phyloP scores from a whole-genome alignment of 2,329 filamentous ascomycete genomes.

The Amylocarpus encephaloides region DNA sequence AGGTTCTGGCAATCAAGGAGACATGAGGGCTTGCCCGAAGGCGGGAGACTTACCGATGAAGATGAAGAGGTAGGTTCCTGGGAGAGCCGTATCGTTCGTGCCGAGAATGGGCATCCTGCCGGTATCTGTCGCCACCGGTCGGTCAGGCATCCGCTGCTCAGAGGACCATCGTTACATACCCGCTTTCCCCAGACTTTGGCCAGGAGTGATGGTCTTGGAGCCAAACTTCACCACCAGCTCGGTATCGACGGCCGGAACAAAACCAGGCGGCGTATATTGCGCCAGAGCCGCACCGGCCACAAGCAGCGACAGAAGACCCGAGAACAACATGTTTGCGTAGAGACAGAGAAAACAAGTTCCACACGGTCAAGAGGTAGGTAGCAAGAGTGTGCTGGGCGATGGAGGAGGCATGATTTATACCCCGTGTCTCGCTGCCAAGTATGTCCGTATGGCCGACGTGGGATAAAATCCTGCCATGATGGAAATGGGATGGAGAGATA shows the following conservation, averaged over 20 bases:
- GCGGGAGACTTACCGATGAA: slow-evolving; percentile 8
- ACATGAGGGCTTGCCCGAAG: too few relatives aligned
- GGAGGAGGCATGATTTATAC: slow-evolving; percentile 1
- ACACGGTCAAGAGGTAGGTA: not conserved
- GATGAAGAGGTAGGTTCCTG: slow-evolving; percentile 13
- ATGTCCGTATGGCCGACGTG: not conserved
- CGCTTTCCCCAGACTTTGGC: slow-evolving; percentile 9
- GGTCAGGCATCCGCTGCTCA: not conserved
- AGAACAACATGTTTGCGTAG: slow-evolving; percentile 8
- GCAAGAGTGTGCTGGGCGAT: not conserved
- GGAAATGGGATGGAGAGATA: not conserved
- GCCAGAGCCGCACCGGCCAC: slow-evolving; percentile 2
- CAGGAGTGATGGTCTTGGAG: slow-evolving; percentile 9
- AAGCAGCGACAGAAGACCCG: not conserved
- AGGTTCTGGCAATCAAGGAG: not conserved
- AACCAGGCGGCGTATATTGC: slow-evolving; percentile 11
- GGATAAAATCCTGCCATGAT: not conserved
- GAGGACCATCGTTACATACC: not conserved
- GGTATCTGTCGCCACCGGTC: not conserved
- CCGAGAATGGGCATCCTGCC: slow-evolving; percentile 13
- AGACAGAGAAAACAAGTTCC: not conserved
- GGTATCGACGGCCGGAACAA: slow-evolving; percentile 9
- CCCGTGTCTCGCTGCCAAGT: not conserved
- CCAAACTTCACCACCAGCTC: slow-evolving; percentile 13
- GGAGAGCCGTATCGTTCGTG: slow-evolving; percentile 6